Conservation (phyloP, 78 protist species). For the Dictyostelium purpureum region DNA sequence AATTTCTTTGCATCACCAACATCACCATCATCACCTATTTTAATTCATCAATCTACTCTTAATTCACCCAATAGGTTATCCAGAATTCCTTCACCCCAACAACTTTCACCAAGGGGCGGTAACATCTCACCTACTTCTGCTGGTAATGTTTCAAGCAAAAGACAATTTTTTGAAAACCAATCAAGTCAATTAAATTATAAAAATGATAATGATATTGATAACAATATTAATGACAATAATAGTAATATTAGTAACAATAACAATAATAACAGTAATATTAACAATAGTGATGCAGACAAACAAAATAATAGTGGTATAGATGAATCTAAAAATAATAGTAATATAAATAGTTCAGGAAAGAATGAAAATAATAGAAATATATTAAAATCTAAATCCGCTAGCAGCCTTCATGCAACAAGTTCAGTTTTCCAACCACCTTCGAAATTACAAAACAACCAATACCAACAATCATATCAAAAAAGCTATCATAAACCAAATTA, state of each 20-base stretch:
- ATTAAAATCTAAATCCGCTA: background rate
- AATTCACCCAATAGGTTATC: background rate
- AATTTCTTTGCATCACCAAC: constrained; percentile 9
- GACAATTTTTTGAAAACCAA: constrained; percentile 28
- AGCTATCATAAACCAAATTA: background rate
- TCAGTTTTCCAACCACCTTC: background rate
- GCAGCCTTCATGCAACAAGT: background rate
- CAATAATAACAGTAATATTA: background rate
- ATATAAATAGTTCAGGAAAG: background rate
- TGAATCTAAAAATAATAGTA: background rate
- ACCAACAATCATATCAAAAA: background rate
- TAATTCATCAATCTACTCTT: background rate
- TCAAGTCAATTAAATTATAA: background rate
- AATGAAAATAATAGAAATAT: background rate
- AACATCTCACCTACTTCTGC: background rate
- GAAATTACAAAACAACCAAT: background rate
- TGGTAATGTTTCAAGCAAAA: constrained; percentile 6
- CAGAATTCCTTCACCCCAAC: background rate
- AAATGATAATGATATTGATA: background rate
- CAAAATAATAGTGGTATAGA: background rate
- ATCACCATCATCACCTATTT: background rate
- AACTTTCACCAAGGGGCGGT: background rate
- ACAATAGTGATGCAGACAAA: background rate
- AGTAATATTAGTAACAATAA: background rate
- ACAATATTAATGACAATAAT: background rate